These are phyloP conservation scores for Leishmania guyanensis DNA, from an alignment of 208 protist genomes.

Conservation along the genomic window DNA sequence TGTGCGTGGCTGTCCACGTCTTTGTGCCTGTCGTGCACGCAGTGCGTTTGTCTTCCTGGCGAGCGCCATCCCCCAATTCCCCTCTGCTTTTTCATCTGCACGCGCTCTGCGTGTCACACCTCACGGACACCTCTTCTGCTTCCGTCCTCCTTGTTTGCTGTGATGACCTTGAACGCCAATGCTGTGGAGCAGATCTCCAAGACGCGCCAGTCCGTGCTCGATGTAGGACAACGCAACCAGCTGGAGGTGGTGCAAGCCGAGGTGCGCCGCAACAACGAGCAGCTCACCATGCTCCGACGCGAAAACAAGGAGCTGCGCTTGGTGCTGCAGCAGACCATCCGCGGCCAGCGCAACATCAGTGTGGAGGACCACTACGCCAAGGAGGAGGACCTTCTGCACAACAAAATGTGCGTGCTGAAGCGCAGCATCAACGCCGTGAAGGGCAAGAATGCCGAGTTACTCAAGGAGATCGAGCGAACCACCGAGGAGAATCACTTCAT, in stretches of 20 bases:
- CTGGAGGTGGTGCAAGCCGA: constrained; percentile 81
- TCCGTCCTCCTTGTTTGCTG: neutral
- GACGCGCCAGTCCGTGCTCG: constrained; percentile 74
- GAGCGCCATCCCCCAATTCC: neutral
- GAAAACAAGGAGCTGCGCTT: constrained; percentile 89
- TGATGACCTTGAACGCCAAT: constrained; percentile 1
- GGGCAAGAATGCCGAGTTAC: constrained; percentile 70
- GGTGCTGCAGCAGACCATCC: constrained; percentile 53
- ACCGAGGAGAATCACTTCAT: constrained; percentile 55
- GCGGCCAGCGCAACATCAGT: constrained; percentile 57
- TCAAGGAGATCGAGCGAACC: constrained; percentile 58
- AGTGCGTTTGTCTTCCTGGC: neutral
- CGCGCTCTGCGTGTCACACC: neutral
- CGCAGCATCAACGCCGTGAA: constrained; percentile 87
- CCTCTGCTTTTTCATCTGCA: neutral
- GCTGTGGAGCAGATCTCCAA: constrained; percentile 23
- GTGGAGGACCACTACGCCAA: constrained; percentile 78
- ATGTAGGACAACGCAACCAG: constrained; percentile 87
- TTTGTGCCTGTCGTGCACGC: neutral
- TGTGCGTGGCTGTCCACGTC: neutral
- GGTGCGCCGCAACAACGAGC: constrained; percentile 87
- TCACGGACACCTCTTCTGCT: neutral
- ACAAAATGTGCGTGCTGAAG: constrained; percentile 82
- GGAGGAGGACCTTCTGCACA: constrained; percentile 79
- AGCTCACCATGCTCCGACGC: constrained; percentile 75